Evolutionary conservation across 805 yeast genomes (phyloP), one percentile per base, ranked within the genome.

Genomic region (Phaffomyces opuntiae): DNA sequence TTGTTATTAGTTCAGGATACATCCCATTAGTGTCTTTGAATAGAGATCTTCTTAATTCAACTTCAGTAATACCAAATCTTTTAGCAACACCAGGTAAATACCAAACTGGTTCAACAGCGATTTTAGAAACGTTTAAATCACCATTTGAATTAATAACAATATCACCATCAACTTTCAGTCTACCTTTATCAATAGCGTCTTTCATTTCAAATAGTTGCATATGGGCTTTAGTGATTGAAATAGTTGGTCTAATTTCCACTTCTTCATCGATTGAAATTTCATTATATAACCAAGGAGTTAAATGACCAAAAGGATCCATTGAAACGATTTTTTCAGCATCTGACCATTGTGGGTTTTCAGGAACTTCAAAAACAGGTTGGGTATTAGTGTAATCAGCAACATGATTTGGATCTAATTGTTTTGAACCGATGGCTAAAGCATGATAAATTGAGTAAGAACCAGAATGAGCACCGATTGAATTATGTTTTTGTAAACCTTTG

Each of bases 21-120:
- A 80, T 78, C 36, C 86, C 85, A 54, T 81, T 82, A 41, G 86
- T 80, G 57, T 80, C 85, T 57, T 80, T 80, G 57, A 80, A 80
- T 50, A 80, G 65, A 4, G 82, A 78, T 42, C 77, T 72, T 59
- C 86, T 72, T 40, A 80, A 67, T 41, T 76, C 76, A 16, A 59
- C 62, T 55, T 80, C 87, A 31, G 75, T 65, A 49, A 80, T 73
- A 27, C 75, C 75, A 55, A 80, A 75, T 55, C 83, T 74, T 58
- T 76, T 69, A 26, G 86, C 87, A 48, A 80, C 81, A 26, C 83
- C 84, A 3, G 87, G 87, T 47, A 80, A 66, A 54, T 77, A 73
- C 86, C 87, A 80, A 36, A 80, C 85, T 16, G 86, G 86, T 55
- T 80, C 87, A 36, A 78, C 78, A 4, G 87, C 87, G 48, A 80